phyloP scores from a whole-genome alignment of 106 monocot species.

The Dendrobium officinale region DNA sequence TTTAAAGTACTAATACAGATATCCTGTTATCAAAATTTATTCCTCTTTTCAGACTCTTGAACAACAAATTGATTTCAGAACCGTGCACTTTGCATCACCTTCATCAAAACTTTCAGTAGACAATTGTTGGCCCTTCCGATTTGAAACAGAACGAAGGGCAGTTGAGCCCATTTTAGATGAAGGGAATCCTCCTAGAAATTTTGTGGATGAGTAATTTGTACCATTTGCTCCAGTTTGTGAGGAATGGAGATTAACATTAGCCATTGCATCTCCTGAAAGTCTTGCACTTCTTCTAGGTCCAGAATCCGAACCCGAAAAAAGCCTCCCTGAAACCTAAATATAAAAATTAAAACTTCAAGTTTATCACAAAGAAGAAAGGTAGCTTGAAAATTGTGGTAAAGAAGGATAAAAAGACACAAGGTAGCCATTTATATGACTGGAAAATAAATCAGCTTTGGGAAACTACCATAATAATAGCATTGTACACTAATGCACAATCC shows the following conservation, averaged over 20 bases:
- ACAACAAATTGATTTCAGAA: neutral
- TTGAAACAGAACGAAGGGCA: constrained; percentile 44
- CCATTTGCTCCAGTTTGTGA: constrained; percentile 69
- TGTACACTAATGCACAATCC: too few species aligned
- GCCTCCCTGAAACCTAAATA: constrained; percentile 79
- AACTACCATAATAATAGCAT: neutral
- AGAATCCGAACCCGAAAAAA: constrained; percentile 80
- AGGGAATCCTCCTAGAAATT: constrained; percentile 63
- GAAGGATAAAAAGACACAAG: neutral
- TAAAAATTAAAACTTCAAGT: neutral
- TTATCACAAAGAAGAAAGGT: neutral
- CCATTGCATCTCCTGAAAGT: constrained; percentile 57
- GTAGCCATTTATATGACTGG: neutral
- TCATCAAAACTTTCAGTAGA: constrained; percentile 72
- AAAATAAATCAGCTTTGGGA: neutral
- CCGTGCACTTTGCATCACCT: constrained; percentile 32
- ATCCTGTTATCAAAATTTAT: neutral
- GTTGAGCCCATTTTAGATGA: constrained; percentile 48
- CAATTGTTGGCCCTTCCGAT: constrained; percentile 60
- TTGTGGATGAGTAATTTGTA: constrained; percentile 50
- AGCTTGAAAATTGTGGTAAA: neutral
- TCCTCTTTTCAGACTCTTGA: neutral
- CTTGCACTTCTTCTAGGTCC: constrained; percentile 70
- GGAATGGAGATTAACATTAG: constrained; percentile 35
- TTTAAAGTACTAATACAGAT: neutral